These are phyloP conservation scores for Apiospora marii DNA, from an alignment of 2,329 filamentous ascomycete species.

Conservation along the genomic window DNA sequence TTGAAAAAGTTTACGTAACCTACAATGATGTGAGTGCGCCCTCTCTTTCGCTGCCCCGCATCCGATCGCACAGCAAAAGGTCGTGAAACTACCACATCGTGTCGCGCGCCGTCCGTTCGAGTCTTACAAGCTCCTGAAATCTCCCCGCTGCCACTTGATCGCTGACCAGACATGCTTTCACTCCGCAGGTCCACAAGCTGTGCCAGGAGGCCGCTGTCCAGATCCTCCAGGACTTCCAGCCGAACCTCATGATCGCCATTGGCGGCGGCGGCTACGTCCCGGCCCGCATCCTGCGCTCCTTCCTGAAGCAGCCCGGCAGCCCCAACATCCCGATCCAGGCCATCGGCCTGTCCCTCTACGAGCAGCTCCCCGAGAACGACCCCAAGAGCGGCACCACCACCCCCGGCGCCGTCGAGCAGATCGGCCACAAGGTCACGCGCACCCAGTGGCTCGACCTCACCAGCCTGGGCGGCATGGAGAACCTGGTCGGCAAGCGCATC, in stretches of 20 bases:
- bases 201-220: constrained; percentile 84
- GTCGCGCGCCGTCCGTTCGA: neutral
- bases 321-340: constrained; percentile 99
- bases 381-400: constrained; percentile 55
- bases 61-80: constrained; percentile 9
- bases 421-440: constrained; percentile 93
- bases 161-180: neutral
- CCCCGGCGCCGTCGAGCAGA: constrained; percentile 68
- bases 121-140: neutral
- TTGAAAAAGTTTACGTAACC: constrained; percentile 87
- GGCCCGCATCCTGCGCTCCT: constrained; percentile 94
- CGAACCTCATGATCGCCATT: constrained; percentile 98
- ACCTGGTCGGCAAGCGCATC: constrained; percentile 82
- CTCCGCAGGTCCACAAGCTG: constrained; percentile 87
- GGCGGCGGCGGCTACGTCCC: constrained; percentile 97
- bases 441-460: constrained; percentile 98
- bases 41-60: constrained; percentile 29
- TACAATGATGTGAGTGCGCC: constrained; percentile 80
- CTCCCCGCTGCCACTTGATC: neutral
- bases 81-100: neutral
- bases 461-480: constrained; percentile 71
- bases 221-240: constrained; percentile 86
- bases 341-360: constrained; percentile 97
- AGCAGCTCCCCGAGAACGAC: constrained; percentile 71
- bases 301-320: constrained; percentile 86